These are phyloP conservation scores for Voacanga thouarsii DNA, from an alignment of 257 asterid genomes.

Conservation along the genomic window DNA sequence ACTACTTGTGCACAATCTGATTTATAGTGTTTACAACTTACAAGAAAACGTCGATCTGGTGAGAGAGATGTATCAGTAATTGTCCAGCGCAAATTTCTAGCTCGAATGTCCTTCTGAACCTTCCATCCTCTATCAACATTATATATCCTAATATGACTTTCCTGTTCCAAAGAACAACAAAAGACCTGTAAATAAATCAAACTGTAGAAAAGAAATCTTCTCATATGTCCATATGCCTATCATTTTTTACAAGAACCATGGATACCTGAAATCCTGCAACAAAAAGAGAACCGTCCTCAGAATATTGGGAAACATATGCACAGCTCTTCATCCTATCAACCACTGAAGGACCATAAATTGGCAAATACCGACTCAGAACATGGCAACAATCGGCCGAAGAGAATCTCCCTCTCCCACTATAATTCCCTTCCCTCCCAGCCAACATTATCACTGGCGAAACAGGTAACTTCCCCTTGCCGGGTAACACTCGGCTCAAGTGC, in stretches of 20 bases:
- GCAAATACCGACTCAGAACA: conserved; percentile 70
- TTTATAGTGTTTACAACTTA: conserved; percentile 31
- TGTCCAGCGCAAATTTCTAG: conserved; percentile 89
- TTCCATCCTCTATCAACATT: conserved; percentile 80
- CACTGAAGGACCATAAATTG: conserved; percentile 52
- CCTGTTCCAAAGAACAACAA: conserved; percentile 38
- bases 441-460: conserved; percentile 81
- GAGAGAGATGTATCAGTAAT: conserved; percentile 92
- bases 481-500: conserved; percentile 35
- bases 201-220: background rate
- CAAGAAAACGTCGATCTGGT: conserved; percentile 84
- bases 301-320: conserved; percentile 81
- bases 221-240: background rate
- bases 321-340: conserved; percentile 64
- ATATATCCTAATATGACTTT: conserved; percentile 77
- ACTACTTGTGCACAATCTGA: conserved; percentile 12
- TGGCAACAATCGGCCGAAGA: conserved; percentile 76
- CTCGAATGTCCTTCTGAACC: conserved; percentile 73
- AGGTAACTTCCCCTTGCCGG: conserved; percentile 43
- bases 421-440: conserved; percentile 75
- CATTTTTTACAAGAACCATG: background rate
- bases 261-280: conserved; percentile 90
- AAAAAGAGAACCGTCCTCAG: conserved; percentile 82
- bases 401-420: conserved; percentile 75
- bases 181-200: background rate